Percentiles rank a stretch among this genome's conserved stretches.
phyloP scores from a whole-genome alignment of 2,329 filamentous ascomycete genomes.

The Aspergillus aculeatinus region DNA sequence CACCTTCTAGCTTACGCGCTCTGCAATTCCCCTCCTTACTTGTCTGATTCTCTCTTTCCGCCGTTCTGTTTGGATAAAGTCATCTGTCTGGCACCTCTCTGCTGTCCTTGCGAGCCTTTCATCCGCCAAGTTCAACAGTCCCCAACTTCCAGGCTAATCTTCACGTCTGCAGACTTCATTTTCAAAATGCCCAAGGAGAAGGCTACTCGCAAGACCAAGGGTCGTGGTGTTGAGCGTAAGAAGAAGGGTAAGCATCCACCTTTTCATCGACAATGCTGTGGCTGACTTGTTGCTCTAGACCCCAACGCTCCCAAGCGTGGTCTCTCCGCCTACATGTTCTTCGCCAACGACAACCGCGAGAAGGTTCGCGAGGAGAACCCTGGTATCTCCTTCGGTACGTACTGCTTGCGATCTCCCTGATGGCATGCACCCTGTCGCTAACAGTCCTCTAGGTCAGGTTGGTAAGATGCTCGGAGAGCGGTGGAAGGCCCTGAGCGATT shows the following conservation, averaged over 20 bases:
- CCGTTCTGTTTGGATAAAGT: slow-evolving; percentile 8
- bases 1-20: slow-evolving; percentile 11
- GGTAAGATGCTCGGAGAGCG: slow-evolving; percentile 97
- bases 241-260: slow-evolving; percentile 63
- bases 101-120: not conserved
- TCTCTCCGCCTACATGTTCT: slow-evolving; percentile 99
- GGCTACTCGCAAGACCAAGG: slow-evolving; percentile 62
- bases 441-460: slow-evolving; percentile 68
- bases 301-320: slow-evolving; percentile 98
- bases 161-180: slow-evolving; percentile 22
- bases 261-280: not conserved
- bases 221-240: slow-evolving; percentile 56
- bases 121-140: not conserved
- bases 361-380: slow-evolving; percentile 98
- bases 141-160: slow-evolving; percentile 11
- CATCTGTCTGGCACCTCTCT: slow-evolving; percentile 8
- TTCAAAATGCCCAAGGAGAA: slow-evolving; percentile 68
- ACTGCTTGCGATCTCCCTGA: slow-evolving; percentile 8
- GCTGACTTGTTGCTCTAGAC: slow-evolving; percentile 56
- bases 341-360: slow-evolving; percentile 98
- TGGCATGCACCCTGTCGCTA: slow-evolving; percentile 11
- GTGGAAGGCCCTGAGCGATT: slow-evolving; percentile 95
- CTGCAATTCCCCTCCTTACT: slow-evolving; percentile 6
- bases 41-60: slow-evolving; percentile 13
- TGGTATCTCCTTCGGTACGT: slow-evolving; percentile 87